Conservation (phyloP, 1,139 yeast species). For the Spathaspora sp. region DNA sequence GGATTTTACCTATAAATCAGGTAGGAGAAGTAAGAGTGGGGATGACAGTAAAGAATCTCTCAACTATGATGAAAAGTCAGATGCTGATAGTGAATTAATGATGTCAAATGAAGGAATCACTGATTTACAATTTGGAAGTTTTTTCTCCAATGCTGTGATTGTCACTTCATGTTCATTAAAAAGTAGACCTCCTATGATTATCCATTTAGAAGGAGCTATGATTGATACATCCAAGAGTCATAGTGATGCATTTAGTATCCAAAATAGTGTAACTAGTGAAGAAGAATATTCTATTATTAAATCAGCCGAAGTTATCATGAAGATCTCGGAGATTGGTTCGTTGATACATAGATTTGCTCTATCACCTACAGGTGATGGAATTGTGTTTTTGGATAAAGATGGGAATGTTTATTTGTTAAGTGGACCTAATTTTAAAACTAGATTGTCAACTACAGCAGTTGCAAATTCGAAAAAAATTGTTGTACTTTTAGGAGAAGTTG, state of each 20-base stretch:
- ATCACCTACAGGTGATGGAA: constrained; percentile 84
- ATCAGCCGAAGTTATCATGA: constrained; percentile 35
- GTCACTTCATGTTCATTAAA: constrained; percentile 40
- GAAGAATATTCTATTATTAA: constrained; percentile 25
- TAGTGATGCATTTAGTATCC: constrained; percentile 18
- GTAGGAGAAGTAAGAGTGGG: constrained; percentile 17
- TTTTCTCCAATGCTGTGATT: constrained; percentile 34
- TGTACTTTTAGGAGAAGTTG: constrained; percentile 73
- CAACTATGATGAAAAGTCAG: constrained; percentile 17
- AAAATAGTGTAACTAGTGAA: constrained; percentile 21
- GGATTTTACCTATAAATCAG: constrained; percentile 24
- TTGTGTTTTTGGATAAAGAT: constrained; percentile 74
- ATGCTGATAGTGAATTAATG: constrained; percentile 34
- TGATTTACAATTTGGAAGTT: constrained; percentile 59
- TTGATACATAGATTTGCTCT: constrained; percentile 69
- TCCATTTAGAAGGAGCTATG: constrained; percentile 35
- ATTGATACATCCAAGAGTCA: constrained; percentile 23
- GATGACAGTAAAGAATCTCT: constrained; percentile 17
- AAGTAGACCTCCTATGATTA: constrained; percentile 36
- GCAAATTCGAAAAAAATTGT: constrained; percentile 46
- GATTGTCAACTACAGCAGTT: constrained; percentile 22
- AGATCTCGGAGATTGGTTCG: constrained; percentile 80
- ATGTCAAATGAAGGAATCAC: constrained; percentile 89
- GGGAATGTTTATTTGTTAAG: constrained; percentile 74
- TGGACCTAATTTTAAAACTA: constrained; percentile 51